A percentile compares a stretch with the other conserved stretches of the same genome.
Conservation (phyloP, 2,329 filamentous ascomycete species). For the Epichloe coenophiala region DNA sequence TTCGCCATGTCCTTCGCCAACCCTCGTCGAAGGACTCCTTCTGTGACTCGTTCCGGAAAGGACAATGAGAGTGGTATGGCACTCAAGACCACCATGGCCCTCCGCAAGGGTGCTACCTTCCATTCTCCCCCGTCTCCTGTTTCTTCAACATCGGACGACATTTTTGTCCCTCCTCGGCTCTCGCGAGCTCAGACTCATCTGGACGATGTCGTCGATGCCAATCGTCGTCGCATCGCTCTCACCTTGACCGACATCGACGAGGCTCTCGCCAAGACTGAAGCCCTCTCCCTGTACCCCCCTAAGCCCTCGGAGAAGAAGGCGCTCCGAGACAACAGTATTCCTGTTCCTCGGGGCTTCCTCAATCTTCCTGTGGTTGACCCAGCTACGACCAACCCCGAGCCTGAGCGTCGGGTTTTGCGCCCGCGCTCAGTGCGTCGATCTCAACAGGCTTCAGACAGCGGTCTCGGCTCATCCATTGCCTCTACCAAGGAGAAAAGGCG, state of each 20-base stretch:
- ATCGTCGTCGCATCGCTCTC: constrained; percentile 54
- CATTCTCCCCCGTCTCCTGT: constrained; percentile 37
- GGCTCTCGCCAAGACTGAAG: constrained; percentile 36
- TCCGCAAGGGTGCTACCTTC: constrained; percentile 60
- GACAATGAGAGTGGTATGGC: constrained; percentile 19
- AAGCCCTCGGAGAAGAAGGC: constrained; percentile 15
- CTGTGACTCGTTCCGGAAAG: constrained; percentile 25
- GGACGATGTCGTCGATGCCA: constrained; percentile 58
- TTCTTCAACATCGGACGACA: constrained; percentile 22
- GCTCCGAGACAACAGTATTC: constrained; percentile 42
- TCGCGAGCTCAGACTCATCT: constrained; percentile 56
- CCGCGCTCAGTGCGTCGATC: constrained; percentile 41
- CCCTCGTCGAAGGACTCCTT: constrained; percentile 32
- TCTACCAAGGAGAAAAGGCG: constrained; percentile 44
- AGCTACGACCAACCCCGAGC: constrained; percentile 28
- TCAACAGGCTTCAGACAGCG: constrained; percentile 71
- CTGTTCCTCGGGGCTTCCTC: constrained; percentile 46
- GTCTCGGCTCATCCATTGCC: constrained; percentile 69
- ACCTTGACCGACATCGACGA: constrained; percentile 53
- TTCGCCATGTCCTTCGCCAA: constrained; percentile 33
- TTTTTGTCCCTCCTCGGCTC: constrained; percentile 39
- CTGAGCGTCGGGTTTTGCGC: constrained; percentile 36
- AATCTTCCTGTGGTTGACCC: constrained; percentile 39
- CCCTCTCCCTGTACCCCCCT: constrained; percentile 23
- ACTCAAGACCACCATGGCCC: constrained; percentile 27